Evolutionary conservation across 2,329 filamentous ascomycete genomes (phyloP).

Genomic region (Fusarium poae): DNA sequence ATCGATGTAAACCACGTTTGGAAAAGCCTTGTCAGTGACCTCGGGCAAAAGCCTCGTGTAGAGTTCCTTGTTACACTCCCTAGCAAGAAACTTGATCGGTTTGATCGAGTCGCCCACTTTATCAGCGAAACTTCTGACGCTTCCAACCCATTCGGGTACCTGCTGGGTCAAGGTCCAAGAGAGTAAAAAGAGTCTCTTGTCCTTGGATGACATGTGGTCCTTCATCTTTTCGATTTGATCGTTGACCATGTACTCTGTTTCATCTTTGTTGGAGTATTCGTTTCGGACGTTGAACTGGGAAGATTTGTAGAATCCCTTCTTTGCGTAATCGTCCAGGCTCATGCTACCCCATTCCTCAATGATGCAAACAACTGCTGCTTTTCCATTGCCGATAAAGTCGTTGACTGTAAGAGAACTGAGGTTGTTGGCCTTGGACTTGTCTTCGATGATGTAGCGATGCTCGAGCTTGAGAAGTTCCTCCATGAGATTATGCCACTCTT

Average conservation of each 20-base stretch:
- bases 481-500: conserved; percentile 22
- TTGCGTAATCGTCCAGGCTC: not conserved
- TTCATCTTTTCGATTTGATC: conserved; percentile 27
- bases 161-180: conserved; percentile 23
- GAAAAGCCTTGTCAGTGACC: conserved; percentile 8
- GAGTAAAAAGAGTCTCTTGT: conserved; percentile 12
- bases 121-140: conserved; percentile 3
- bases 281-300: conserved; percentile 19
- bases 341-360: conserved; percentile 20
- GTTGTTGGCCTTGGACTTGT: conserved; percentile 18
- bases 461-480: conserved; percentile 16
- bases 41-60: conserved; percentile 10
- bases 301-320: conserved; percentile 20
- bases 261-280: conserved; percentile 24
- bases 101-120: not conserved
- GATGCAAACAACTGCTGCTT: conserved; percentile 1
- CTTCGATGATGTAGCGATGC: not conserved
- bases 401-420: not conserved
- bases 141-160: conserved; percentile 1
- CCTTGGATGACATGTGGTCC: conserved; percentile 14
- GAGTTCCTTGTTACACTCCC: conserved; percentile 18
- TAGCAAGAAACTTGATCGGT: conserved; percentile 6
- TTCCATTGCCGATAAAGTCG: conserved; percentile 5
- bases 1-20: conserved; percentile 25
- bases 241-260: not conserved